A percentile compares a stretch with the other conserved stretches of the same genome.
These are phyloP conservation scores for Microbotryum intermedium DNA, from an alignment of 1,284 basidiomycete species.

Conservation along the genomic window DNA sequence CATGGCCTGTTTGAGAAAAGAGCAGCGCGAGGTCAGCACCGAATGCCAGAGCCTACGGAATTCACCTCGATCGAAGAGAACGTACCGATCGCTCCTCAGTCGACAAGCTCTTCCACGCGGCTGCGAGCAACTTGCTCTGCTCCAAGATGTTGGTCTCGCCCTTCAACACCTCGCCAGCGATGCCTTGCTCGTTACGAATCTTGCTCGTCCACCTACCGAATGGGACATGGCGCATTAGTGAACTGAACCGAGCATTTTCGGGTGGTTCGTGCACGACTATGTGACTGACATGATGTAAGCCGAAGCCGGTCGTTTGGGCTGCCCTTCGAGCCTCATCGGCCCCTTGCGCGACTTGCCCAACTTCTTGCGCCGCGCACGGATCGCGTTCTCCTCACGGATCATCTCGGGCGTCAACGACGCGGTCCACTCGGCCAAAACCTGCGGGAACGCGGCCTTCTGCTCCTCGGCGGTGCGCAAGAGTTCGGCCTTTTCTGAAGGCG, in stretches of 20 bases:
- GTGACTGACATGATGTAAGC: conserved; percentile 16
- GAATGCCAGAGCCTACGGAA: no score
- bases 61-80: neutral
- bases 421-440: conserved; percentile 20
- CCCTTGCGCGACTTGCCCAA: conserved; percentile 9
- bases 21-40: no score
- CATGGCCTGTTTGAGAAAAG: no score
- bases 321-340: conserved; percentile 9
- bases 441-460: conserved; percentile 9
- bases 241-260: neutral
- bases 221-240: neutral
- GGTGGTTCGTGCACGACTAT: neutral
- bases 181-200: conserved; percentile 1
- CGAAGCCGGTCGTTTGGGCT: conserved; percentile 21
- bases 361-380: conserved; percentile 10
- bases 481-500: neutral
- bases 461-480: conserved; percentile 3
- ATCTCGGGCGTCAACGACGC: conserved; percentile 21
- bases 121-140: conserved; percentile 16
- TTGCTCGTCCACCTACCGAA: conserved; percentile 13
- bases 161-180: neutral
- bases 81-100: conserved; percentile 19
- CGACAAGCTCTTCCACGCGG: conserved; percentile 12
- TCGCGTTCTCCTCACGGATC: conserved; percentile 26
- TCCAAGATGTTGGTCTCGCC: conserved; percentile 19